Percentiles rank a stretch among this genome's conserved stretches.
Evolutionary conservation across 2,329 filamentous ascomycete species (phyloP).

Genomic region (Phyllosticta capitalensis): DNA sequence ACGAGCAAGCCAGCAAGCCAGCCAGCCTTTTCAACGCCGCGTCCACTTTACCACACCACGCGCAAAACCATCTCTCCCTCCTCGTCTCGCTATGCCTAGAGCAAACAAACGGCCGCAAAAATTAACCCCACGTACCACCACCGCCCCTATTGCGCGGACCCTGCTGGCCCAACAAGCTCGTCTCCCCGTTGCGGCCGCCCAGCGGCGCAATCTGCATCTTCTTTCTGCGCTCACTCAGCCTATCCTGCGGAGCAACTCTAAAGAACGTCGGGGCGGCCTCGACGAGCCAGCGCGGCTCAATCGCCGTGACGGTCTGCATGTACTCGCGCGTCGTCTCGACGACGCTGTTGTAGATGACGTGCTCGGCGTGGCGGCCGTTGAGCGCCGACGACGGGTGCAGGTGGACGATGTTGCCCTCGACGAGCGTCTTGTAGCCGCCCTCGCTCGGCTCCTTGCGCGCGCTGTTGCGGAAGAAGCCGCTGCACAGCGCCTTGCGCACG

Average conservation of each 20-base stretch:
- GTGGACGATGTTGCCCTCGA: constrained; percentile 89
- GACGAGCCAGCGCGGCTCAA: constrained; percentile 90
- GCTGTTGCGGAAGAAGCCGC: constrained; percentile 90
- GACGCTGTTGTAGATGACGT: constrained; percentile 86
- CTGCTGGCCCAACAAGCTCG: constrained; percentile 89
- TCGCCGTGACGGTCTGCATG: constrained; percentile 88
- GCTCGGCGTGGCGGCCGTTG: constrained; percentile 92
- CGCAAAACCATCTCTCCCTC: no score
- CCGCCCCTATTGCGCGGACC: constrained; percentile 74
- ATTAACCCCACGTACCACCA: constrained; percentile 87
- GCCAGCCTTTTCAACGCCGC: no score
- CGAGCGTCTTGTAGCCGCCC: constrained; percentile 85
- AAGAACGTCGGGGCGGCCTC: constrained; percentile 98
- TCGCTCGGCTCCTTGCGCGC: constrained; percentile 93
- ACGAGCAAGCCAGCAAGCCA: no score
- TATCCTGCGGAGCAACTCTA: constrained; percentile 85
- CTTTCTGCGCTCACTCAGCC: constrained; percentile 82
- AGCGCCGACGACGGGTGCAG: constrained; percentile 85
- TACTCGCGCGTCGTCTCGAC: constrained; percentile 96
- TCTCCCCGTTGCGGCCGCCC: constrained; percentile 84
- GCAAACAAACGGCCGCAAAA: no score
- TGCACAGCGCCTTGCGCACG: constrained; percentile 80
- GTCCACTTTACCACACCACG: no score
- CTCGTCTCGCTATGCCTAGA: no score
- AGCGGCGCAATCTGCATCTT: constrained; percentile 91